phyloP scores from a whole-genome alignment of 2,329 filamentous ascomycete species.

The Monosporascus sp. region DNA sequence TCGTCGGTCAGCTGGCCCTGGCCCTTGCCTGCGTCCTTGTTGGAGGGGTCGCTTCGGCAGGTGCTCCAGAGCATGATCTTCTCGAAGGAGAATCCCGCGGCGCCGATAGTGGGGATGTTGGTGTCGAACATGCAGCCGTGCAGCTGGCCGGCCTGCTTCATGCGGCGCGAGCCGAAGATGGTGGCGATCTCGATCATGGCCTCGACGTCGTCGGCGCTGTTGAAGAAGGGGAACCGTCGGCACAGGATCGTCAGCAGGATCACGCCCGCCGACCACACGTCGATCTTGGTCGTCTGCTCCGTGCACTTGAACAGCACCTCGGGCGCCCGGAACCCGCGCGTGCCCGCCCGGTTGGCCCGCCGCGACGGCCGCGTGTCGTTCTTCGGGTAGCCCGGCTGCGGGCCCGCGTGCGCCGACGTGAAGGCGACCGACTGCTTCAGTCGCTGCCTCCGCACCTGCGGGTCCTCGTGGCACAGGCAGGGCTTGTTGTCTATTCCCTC shows the following conservation, averaged over 20 bases:
- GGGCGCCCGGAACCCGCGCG: slow-evolving; percentile 89
- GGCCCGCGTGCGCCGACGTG: slow-evolving; percentile 44
- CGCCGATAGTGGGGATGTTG: slow-evolving; percentile 84
- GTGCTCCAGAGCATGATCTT: slow-evolving; percentile 97
- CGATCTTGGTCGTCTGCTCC: slow-evolving; percentile 86
- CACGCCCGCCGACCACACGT: slow-evolving; percentile 97
- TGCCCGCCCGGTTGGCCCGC: slow-evolving; percentile 90
- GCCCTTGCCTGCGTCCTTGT: slow-evolving; percentile 43
- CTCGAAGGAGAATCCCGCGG: slow-evolving; percentile 79
- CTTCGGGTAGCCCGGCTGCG: slow-evolving; percentile 73
- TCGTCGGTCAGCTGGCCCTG: slow-evolving; percentile 48
- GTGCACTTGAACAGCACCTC: slow-evolving; percentile 98
- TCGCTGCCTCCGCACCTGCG: slow-evolving; percentile 56
- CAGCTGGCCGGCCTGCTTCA: slow-evolving; percentile 75
- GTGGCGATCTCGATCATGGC: slow-evolving; percentile 96
- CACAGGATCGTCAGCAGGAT: slow-evolving; percentile 93
- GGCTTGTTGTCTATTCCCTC: slow-evolving; percentile 72
- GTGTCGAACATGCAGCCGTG: slow-evolving; percentile 93
- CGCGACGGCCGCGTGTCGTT: slow-evolving; percentile 82
- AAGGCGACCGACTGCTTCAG: slow-evolving; percentile 51
- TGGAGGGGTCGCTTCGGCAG: slow-evolving; percentile 61
- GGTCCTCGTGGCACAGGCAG: slow-evolving; percentile 72
- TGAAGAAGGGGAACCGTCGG: slow-evolving; percentile 95
- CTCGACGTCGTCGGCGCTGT: slow-evolving; percentile 96
- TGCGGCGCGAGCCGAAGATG: slow-evolving; percentile 81